These are phyloP conservation scores for Phytopythium litorale DNA, from an alignment of 352 stramenopile species.

Conservation along the genomic window DNA sequence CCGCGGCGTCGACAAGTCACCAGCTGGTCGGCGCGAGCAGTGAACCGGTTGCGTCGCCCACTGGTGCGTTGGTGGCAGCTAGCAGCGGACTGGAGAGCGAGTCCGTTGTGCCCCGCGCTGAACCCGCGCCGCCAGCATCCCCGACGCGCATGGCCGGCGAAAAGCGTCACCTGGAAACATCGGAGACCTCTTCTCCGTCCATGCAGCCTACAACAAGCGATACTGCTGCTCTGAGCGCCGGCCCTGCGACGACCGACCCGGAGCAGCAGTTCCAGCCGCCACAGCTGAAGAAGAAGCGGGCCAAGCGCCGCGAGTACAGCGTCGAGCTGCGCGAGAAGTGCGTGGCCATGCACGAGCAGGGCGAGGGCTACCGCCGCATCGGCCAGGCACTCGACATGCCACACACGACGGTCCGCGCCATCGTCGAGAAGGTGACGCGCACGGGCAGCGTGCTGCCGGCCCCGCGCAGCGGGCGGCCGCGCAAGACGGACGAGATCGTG, in stretches of 20 bases:
- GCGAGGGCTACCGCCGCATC: constrained; percentile 57
- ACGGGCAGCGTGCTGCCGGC: constrained; percentile 46
- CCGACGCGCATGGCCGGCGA: neutral
- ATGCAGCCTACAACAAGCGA: neutral
- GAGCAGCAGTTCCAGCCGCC: neutral
- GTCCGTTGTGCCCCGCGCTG: neutral
- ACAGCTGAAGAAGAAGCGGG: constrained; percentile 10
- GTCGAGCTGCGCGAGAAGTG: constrained; percentile 52
- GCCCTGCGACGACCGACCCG: neutral
- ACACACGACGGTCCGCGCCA: constrained; percentile 66
- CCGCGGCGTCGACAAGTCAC: neutral
- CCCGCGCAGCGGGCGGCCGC: constrained; percentile 49
- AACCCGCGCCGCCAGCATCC: neutral
- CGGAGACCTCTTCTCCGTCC: neutral
- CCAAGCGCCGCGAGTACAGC: constrained; percentile 56
- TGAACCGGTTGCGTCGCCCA: neutral
- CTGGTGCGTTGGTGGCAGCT: neutral
- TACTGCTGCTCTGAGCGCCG: too few relatives aligned
- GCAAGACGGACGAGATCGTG: constrained; percentile 61
- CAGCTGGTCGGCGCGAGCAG: neutral
- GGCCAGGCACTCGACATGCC: constrained; percentile 58
- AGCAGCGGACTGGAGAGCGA: neutral
- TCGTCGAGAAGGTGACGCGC: constrained; percentile 57
- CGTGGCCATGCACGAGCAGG: constrained; percentile 44
- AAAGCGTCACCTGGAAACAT: neutral